Evolutionary conservation across 2,329 filamentous ascomycete species (phyloP).

Genomic region (Apiospora rasikravindrae): DNA sequence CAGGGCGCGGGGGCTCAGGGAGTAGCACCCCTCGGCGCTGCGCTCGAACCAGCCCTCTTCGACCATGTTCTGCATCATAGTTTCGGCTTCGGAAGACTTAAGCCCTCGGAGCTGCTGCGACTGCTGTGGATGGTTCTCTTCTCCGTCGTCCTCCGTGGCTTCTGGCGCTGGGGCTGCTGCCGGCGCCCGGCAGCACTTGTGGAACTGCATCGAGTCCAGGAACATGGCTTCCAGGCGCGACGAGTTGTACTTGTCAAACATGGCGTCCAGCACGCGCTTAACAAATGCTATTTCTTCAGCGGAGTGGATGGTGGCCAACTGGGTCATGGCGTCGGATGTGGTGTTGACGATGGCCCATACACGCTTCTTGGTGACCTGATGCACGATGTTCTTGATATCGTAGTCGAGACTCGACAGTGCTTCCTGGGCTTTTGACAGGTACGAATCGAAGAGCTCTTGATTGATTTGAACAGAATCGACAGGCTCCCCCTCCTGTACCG

Average conservation of each 20-base stretch:
- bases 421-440: constrained; percentile 72
- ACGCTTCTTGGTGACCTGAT: constrained; percentile 71
- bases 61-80: constrained; percentile 70
- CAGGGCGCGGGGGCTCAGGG: constrained; percentile 75
- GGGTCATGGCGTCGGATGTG: constrained; percentile 81
- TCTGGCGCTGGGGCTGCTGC: constrained; percentile 22
- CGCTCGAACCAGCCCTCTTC: constrained; percentile 85
- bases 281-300: constrained; percentile 89
- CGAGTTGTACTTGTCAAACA: constrained; percentile 91
- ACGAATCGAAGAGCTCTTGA: constrained; percentile 68
- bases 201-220: constrained; percentile 77
- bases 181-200: constrained; percentile 67
- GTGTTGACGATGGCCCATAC: constrained; percentile 88
- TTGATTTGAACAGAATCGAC: constrained; percentile 66
- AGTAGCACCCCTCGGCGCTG: constrained; percentile 73
- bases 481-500: constrained; percentile 47
- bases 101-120: constrained; percentile 58
- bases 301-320: constrained; percentile 80
- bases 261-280: constrained; percentile 83
- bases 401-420: constrained; percentile 82
- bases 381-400: constrained; percentile 77
- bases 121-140: constrained; percentile 37
- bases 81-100: constrained; percentile 79
- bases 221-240: constrained; percentile 82
- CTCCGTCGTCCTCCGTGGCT: constrained; percentile 30